Conservation (phyloP, 805 yeast species). For the Ogataea parapolymorpha region DNA sequence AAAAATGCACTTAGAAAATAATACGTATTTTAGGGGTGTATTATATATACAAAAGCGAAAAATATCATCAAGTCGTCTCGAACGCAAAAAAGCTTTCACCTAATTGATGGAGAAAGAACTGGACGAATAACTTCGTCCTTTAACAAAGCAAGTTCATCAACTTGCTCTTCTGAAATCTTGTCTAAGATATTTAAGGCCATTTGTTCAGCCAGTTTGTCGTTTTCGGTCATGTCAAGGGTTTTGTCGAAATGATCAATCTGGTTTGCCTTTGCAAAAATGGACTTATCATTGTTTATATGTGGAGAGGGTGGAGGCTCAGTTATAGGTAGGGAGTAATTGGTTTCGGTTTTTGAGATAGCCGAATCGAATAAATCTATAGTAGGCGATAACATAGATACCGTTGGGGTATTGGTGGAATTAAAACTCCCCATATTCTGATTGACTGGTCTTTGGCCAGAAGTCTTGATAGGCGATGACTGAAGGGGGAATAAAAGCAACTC, state of each 20-base stretch:
- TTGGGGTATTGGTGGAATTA: constrained; percentile 17
- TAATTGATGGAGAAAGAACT: constrained; percentile 15
- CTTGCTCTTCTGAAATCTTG: constrained; percentile 29
- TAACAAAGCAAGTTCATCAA: constrained; percentile 29
- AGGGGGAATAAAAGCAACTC: constrained; percentile 6
- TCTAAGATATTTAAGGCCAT: constrained; percentile 34
- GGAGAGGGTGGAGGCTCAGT: constrained; percentile 6
- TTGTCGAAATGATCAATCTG: constrained; percentile 34
- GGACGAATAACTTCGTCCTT: constrained; percentile 27
- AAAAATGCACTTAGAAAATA: constrained; percentile 5
- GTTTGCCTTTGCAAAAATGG: constrained; percentile 29
- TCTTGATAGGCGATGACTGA: constrained; percentile 3
- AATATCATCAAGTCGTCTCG: constrained; percentile 1
- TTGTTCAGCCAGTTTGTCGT: constrained; percentile 33
- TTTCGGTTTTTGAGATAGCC: constrained; percentile 4
- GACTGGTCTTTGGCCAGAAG: constrained; percentile 4
- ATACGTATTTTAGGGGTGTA: not conserved
- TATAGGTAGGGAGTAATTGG: constrained; percentile 7
- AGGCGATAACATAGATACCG: constrained; percentile 8
- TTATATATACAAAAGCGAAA: constrained; percentile 4
- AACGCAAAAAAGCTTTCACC: constrained; percentile 8
- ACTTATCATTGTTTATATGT: constrained; percentile 8
- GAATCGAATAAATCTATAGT: constrained; percentile 6
- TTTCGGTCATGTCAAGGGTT: constrained; percentile 21
- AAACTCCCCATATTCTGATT: constrained; percentile 10